These are phyloP conservation scores for Cryptosporidium andersoni DNA, from an alignment of 169 alveolate species.

Conservation along the genomic window DNA sequence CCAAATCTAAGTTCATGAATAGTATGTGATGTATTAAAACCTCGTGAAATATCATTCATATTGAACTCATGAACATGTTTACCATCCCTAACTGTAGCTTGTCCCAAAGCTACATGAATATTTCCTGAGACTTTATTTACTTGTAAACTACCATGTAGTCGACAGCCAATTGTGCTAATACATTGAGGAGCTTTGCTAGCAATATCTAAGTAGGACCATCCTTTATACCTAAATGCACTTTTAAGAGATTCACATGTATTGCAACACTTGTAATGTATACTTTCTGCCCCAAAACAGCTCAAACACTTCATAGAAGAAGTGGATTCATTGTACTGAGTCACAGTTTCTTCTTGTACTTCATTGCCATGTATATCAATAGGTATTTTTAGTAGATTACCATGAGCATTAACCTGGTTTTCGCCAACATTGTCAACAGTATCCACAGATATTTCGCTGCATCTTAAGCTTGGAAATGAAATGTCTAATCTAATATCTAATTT, in stretches of 20 bases:
- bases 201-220: constrained; percentile 69
- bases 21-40: constrained; percentile 68
- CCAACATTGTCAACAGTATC: constrained; percentile 71
- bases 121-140: constrained; percentile 72
- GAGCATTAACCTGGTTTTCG: constrained; percentile 61
- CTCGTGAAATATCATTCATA: constrained; percentile 67
- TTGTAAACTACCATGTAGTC: constrained; percentile 40
- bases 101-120: constrained; percentile 71
- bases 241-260: constrained; percentile 46
- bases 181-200: constrained; percentile 71
- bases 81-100: constrained; percentile 59
- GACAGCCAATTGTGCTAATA: constrained; percentile 51
- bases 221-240: constrained; percentile 49
- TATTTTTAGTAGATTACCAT: constrained; percentile 17
- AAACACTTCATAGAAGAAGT: constrained; percentile 3
- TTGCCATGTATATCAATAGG: constrained; percentile 44
- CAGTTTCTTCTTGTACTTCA: neutral
- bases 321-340: constrained; percentile 13
- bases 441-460: constrained; percentile 63
- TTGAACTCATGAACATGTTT: constrained; percentile 72
- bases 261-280: constrained; percentile 47
- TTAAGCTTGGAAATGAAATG: constrained; percentile 56
- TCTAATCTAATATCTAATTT: constrained; percentile 47
- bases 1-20: constrained; percentile 69
- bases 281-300: constrained; percentile 68